These are phyloP conservation scores for Gleditsia sinensis DNA, from an alignment of 306 rosid genomes.

Conservation along the genomic window DNA sequence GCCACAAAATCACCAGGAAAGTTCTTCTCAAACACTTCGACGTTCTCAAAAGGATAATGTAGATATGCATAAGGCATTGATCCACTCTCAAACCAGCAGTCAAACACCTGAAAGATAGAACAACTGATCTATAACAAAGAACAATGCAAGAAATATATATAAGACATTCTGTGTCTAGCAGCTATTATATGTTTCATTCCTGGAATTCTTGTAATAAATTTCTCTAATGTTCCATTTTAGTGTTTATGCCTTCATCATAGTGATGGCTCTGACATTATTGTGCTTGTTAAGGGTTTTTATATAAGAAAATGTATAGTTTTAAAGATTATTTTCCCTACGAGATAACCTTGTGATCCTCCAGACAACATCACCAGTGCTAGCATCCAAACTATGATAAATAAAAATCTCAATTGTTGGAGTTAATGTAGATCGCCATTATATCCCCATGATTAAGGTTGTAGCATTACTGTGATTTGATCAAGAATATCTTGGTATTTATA, in stretches of 20 bases:
- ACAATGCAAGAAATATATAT: background rate
- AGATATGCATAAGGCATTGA: conserved; percentile 98
- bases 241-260: background rate
- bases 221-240: conserved; percentile 3
- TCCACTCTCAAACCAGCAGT: conserved; percentile 99
- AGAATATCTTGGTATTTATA: too few species aligned
- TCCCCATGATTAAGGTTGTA: too few species aligned
- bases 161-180: background rate
- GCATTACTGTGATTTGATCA: too few species aligned
- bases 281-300: conserved; percentile 1
- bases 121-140: conserved; percentile 19
- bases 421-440: too few species aligned
- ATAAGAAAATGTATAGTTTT: background rate
- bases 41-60: conserved; percentile 94
- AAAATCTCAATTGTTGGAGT: too few species aligned
- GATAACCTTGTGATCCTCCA: background rate
- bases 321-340: background rate
- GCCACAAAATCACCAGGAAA: conserved; percentile 98
- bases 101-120: conserved; percentile 78
- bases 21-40: conserved; percentile 86
- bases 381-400: conserved; percentile 16
- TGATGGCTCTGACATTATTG: conserved; percentile 3
- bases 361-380: conserved; percentile 8
- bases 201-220: background rate
- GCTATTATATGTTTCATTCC: background rate